Percentiles rank a stretch among this genome's conserved stretches.
Conservation (phyloP, 345 rosid genomes). For the Streptanthus diversifolius region DNA sequence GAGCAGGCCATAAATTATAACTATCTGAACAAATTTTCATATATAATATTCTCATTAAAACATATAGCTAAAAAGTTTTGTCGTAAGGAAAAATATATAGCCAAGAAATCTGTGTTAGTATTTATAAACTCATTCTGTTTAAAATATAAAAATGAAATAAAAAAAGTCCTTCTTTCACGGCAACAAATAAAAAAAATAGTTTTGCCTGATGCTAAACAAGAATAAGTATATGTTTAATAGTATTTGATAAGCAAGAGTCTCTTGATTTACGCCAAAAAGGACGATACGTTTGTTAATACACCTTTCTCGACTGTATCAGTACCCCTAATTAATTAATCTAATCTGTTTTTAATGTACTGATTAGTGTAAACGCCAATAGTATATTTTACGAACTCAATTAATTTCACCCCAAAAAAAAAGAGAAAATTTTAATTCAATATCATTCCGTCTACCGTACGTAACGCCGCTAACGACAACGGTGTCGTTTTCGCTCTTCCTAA, state of each 20-base stretch:
- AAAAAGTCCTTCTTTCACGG: background rate
- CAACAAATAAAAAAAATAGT: background rate
- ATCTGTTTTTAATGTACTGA: background rate
- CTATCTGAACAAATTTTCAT: background rate
- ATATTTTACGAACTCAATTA: background rate
- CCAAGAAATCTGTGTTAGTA: background rate
- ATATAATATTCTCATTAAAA: no score
- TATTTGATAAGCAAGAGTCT: background rate
- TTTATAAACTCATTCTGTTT: background rate
- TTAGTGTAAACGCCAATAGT: background rate
- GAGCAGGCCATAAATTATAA: no score
- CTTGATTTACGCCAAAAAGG: slow-evolving; percentile 27
- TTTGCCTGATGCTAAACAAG: background rate
- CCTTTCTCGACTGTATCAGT: slow-evolving; percentile 27
- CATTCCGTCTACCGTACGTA: slow-evolving; percentile 28
- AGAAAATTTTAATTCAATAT: background rate
- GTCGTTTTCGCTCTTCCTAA: slow-evolving; percentile 22
- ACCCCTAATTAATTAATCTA: background rate
- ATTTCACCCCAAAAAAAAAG: background rate
- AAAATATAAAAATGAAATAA: no score
- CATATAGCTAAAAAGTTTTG: no score
- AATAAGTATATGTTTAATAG: background rate
- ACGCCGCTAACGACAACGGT: slow-evolving; percentile 30
- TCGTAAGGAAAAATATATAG: background rate
- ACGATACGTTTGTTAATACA: slow-evolving; percentile 16